These are phyloP conservation scores for Neospora caninum DNA, from an alignment of 169 alveolate species.

Conservation along the genomic window DNA sequence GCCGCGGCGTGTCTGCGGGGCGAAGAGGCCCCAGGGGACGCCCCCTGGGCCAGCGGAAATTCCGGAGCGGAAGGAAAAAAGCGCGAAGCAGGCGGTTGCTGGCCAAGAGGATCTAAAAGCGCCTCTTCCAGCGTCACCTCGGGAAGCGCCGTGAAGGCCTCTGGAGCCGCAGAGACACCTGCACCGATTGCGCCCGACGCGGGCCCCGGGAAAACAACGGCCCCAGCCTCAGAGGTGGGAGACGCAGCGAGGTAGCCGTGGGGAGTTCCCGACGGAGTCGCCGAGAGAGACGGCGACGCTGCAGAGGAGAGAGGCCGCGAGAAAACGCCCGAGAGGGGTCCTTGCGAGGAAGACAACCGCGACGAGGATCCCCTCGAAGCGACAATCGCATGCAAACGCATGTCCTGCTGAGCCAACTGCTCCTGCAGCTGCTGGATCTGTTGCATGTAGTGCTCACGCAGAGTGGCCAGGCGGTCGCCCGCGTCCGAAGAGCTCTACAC, in stretches of 20 bases:
- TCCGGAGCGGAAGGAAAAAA: not conserved
- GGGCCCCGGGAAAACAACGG: not conserved
- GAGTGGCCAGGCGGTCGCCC: constrained; percentile 50
- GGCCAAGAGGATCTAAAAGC: constrained; percentile 15
- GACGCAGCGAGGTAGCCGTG: not conserved
- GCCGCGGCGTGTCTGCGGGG: not conserved
- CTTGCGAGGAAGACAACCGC: not conserved
- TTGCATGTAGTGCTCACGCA: constrained; percentile 38
- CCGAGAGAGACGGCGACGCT: not conserved
- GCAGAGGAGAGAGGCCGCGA: not conserved
- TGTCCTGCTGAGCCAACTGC: constrained; percentile 49
- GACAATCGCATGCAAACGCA: constrained; percentile 14
- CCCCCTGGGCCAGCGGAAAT: not conserved
- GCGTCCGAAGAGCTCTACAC: constrained; percentile 40
- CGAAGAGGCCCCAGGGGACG: not conserved
- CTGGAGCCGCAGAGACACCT: not conserved
- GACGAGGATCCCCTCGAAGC: constrained; percentile 9
- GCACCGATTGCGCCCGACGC: not conserved
- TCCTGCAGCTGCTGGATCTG: constrained; percentile 30
- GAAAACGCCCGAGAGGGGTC: not conserved
- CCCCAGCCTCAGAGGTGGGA: not conserved
- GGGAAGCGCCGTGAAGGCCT: not conserved
- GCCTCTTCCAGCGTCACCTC: not conserved
- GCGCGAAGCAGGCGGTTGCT: not conserved
- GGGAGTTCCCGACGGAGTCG: not conserved